A percentile compares a stretch with the other conserved stretches of the same genome.
phyloP scores from a whole-genome alignment of 192 early-diverging fungal species.

The Rhizophagus sp. region DNA sequence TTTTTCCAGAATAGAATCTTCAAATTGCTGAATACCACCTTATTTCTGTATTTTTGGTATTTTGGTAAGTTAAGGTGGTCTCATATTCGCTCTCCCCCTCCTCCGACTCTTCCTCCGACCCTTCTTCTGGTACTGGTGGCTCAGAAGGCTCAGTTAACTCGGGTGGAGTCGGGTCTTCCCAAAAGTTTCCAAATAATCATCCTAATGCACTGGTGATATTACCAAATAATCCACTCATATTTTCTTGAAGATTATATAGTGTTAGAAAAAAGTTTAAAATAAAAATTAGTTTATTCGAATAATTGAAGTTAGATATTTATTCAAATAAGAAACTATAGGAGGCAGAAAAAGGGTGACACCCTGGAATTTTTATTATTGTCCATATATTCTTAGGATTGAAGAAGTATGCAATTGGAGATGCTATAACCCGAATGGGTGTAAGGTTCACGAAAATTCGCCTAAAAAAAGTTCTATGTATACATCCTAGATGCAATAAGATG shows the following conservation, averaged over 20 bases:
- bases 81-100: conserved; percentile 1
- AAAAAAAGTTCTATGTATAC: too few species aligned
- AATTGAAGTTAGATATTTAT: too few species aligned
- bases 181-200: neutral
- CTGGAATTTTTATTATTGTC: too few species aligned
- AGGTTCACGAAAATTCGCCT: too few species aligned
- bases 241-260: conserved; percentile 1
- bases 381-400: too few species aligned
- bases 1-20: conserved; percentile 4
- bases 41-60: conserved; percentile 8
- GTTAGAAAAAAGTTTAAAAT: conserved; percentile 17
- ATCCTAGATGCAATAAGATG: too few species aligned
- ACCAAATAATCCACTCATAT: neutral
- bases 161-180: neutral
- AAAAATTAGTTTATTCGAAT: too few species aligned
- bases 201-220: neutral
- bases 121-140: neutral
- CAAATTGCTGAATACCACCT: conserved; percentile 3
- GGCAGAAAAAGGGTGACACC: too few species aligned
- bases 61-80: neutral
- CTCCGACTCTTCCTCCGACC: neutral
- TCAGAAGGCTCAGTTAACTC: neutral
- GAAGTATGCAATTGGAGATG: too few species aligned
- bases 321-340: neutral
- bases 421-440: too few species aligned